Evolutionary conservation across 352 stramenopile genomes (phyloP).

Genomic region (Globisporangium spiculum): DNA sequence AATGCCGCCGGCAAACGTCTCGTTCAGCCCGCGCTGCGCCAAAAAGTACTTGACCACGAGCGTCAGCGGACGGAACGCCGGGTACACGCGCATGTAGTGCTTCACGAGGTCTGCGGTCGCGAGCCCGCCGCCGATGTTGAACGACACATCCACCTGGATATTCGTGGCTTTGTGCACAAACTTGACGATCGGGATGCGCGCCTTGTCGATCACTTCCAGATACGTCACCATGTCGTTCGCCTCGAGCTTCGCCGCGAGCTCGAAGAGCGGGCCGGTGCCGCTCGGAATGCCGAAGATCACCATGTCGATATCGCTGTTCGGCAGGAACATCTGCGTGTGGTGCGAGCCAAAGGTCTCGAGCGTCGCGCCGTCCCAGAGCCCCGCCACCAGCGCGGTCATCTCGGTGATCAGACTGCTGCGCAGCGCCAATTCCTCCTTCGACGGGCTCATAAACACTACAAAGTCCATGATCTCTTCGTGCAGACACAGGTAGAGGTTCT

Average conservation of each 20-base stretch:
- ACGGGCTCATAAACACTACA: slow-evolving; percentile 88
- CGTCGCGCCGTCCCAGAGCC: slow-evolving; percentile 54
- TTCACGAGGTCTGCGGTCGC: slow-evolving; percentile 88
- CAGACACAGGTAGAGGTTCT: slow-evolving; percentile 84
- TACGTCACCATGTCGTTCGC: slow-evolving; percentile 82
- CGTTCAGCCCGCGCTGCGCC: slow-evolving; percentile 89
- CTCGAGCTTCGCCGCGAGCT: slow-evolving; percentile 49
- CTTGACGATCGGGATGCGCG: slow-evolving; percentile 96
- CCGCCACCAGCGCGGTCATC: slow-evolving; percentile 62
- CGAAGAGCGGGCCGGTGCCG: slow-evolving; percentile 55
- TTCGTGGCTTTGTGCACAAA: slow-evolving; percentile 88
- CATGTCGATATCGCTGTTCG: slow-evolving; percentile 94
- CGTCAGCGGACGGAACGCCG: slow-evolving; percentile 90
- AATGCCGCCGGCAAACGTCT: slow-evolving; percentile 93
- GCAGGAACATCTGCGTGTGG: slow-evolving; percentile 90
- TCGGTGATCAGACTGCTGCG: slow-evolving; percentile 70
- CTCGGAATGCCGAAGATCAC: slow-evolving; percentile 77
- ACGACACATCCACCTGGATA: slow-evolving; percentile 93
- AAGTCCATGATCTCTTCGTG: slow-evolving; percentile 97
- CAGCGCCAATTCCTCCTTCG: slow-evolving; percentile 62
- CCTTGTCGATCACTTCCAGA: slow-evolving; percentile 94
- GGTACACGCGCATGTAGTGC: slow-evolving; percentile 90
- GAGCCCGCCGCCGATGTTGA: slow-evolving; percentile 82
- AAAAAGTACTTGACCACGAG: slow-evolving; percentile 97
- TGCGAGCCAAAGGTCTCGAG: slow-evolving; percentile 92